phyloP scores from a whole-genome alignment of 257 asterid genomes.

The Salvia hispanica region DNA sequence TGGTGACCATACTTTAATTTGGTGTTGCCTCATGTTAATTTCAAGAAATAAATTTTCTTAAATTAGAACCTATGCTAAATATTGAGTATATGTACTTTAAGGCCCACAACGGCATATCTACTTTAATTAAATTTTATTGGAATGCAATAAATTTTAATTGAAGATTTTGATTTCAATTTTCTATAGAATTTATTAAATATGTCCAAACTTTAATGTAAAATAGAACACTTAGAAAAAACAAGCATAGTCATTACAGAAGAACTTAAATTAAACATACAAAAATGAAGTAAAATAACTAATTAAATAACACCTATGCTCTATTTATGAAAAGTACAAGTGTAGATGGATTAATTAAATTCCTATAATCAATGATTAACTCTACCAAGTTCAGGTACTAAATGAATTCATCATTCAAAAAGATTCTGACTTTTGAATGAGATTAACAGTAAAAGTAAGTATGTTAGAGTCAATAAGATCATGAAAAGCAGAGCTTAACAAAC shows the following conservation, averaged over 20 bases:
- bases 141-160: too few relatives aligned
- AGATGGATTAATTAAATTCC: neutral
- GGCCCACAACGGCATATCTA: too few relatives aligned
- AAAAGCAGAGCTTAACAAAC: conserved; percentile 19
- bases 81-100: too few relatives aligned
- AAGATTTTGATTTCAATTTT: too few relatives aligned
- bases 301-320: too few relatives aligned
- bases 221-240: too few relatives aligned
- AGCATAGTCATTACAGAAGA: too few relatives aligned
- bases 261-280: too few relatives aligned
- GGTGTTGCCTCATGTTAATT: neutral
- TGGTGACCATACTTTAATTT: neutral
- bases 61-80: neutral
- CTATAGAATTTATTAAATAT: too few relatives aligned
- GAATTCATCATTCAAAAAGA: neutral
- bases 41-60: neutral
- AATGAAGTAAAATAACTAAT: neutral
- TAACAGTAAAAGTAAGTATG: neutral
- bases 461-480: neutral
- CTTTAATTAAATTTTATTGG: too few relatives aligned
- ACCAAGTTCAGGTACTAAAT: neutral
- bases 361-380: neutral
- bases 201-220: too few relatives aligned
- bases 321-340: too few relatives aligned
- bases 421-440: neutral